These are phyloP conservation scores for Venturiaceae sp. DNA, from an alignment of 2,329 filamentous ascomycete species.

Conservation along the genomic window DNA sequence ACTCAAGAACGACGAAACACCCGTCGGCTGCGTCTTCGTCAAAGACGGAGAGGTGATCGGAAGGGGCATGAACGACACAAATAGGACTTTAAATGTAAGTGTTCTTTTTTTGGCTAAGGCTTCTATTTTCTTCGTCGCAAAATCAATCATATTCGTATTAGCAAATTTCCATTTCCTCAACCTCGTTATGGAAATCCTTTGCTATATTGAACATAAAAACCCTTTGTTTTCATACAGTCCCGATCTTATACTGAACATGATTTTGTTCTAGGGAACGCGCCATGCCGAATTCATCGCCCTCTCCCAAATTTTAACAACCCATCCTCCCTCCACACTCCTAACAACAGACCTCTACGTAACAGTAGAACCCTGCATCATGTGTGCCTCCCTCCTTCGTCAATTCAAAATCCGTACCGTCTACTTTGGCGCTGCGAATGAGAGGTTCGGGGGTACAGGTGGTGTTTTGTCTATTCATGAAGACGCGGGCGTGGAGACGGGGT, in stretches of 20 bases:
- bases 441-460: slow-evolving; percentile 91
- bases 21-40: slow-evolving; percentile 92
- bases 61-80: slow-evolving; percentile 93
- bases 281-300: slow-evolving; percentile 95
- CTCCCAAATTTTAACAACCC: slow-evolving; percentile 50
- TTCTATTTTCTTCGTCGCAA: neutral
- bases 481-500: slow-evolving; percentile 66
- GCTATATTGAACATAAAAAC: neutral
- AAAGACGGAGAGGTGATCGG: slow-evolving; percentile 71
- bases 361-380: slow-evolving; percentile 98
- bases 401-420: slow-evolving; percentile 82
- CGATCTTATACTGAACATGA: neutral
- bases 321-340: slow-evolving; percentile 58
- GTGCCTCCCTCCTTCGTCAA: slow-evolving; percentile 83
- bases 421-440: slow-evolving; percentile 91
- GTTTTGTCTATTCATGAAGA: slow-evolving; percentile 80
- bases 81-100: slow-evolving; percentile 62
- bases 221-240: neutral
- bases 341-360: slow-evolving; percentile 87
- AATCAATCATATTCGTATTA: neutral
- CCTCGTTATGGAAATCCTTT: neutral
- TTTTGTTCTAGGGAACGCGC: slow-evolving; percentile 61
- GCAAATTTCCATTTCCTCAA: neutral
- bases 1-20: slow-evolving; percentile 79
- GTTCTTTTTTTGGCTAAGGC: neutral